Conservation (phyloP, 352 stramenopile species). For the Halophytophthora polymorphica region DNA sequence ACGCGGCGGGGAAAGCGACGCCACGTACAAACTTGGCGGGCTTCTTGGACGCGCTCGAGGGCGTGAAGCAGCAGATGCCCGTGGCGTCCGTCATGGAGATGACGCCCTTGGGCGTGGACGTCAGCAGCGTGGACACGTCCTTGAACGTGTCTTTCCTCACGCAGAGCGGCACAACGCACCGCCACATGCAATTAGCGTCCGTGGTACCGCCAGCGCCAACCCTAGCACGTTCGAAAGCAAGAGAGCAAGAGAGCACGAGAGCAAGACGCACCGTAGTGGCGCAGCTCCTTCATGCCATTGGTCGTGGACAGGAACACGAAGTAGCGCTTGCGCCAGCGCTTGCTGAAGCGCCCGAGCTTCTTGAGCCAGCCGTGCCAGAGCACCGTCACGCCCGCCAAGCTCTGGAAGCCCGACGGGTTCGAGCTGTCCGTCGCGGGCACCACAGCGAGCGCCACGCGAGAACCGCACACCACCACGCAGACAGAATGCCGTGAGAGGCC, state of each 20-base stretch:
- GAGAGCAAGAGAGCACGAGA: background rate
- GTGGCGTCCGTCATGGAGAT: conserved; percentile 69
- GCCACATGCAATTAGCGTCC: background rate
- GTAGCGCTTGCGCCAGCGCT: conserved; percentile 73
- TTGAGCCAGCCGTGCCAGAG: conserved; percentile 85
- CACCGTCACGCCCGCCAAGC: conserved; percentile 53
- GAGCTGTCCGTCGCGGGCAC: conserved; percentile 24
- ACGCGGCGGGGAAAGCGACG: too few species aligned
- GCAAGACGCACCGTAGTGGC: conserved; percentile 54
- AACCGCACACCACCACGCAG: conserved; percentile 6
- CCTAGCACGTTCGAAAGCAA: too few species aligned
- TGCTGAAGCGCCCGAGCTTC: conserved; percentile 81
- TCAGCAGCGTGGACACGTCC: conserved; percentile 52
- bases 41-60: conserved; percentile 35
- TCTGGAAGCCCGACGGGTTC: conserved; percentile 46
- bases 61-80: conserved; percentile 74
- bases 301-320: conserved; percentile 72
- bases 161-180: background rate
- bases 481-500: conserved; percentile 1
- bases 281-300: conserved; percentile 71
- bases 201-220: background rate
- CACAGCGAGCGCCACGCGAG: background rate
- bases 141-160: conserved; percentile 47
- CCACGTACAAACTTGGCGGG: conserved; percentile 54
- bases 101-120: conserved; percentile 69